Base-by-base conservation (phyloP, 805 yeast species). In the Schwanniomyces vanrijiae region DNA sequence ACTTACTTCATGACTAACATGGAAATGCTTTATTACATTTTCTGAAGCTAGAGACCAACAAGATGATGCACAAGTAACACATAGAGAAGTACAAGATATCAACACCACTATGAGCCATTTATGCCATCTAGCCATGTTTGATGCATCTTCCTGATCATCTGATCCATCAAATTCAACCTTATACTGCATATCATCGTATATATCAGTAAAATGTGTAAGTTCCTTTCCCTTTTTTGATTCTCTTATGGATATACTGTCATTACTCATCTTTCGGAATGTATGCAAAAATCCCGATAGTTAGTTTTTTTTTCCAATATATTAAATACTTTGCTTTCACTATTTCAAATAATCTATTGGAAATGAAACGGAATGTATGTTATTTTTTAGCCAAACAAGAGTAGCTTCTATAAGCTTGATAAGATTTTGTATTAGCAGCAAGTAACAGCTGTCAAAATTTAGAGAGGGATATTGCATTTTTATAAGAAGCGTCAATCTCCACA, bases 71-170 rank as follows among this genome's bases (percentile, higher is more conserved):
- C 21, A 18, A 19, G 38, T 34, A 34, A 34, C 22, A 34, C 61
- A 61, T n/a, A 56, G 40, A 2, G 68, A 57, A 2, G 59, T 56
- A 21, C 51, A 10, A 1, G 65, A 57, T 8, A 65, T 55, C 33
- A 61, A 44, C 0, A 51, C 8, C 10, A 60, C 66, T 25, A 64
- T 56, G 8, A 49, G n/a, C 68, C 68, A 65, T 50, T 65, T 65
- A 26, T 54, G 66, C 2, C 49, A 11, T 14, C 47, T 48, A n/a
- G 66, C 55, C 22, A 62, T 31, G 16, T 49, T 50, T 21, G 55
- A 50, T 0, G 58, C 61, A 44, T 64, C 67, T 44, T 64, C 69
- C 37, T 51, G 28, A 35, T 62, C 66, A 43, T 64, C 65, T 2
- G 37, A 39, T 1, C 35, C 35, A 16, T 16, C 19, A 31, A 31